Evolutionary conservation across 805 yeast species (phyloP).

Genomic region (Kodamaea nitidulidarum): DNA sequence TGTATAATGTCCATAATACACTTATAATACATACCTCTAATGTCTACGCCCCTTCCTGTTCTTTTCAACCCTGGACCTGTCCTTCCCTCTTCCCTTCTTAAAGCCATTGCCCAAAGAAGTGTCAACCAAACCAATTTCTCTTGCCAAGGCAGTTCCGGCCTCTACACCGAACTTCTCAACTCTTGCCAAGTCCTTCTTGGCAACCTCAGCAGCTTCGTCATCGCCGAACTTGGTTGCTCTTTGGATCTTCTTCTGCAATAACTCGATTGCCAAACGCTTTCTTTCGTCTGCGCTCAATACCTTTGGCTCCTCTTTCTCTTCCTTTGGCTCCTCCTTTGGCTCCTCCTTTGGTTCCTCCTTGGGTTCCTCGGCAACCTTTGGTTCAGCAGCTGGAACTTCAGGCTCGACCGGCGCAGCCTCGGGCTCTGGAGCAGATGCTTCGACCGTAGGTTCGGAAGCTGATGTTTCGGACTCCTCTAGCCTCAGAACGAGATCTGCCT

Average conservation of each 20-base stretch:
- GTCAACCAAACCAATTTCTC: conserved; percentile 57
- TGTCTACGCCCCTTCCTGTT: background rate
- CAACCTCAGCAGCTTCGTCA: conserved; percentile 50
- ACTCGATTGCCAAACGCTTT: conserved; percentile 62
- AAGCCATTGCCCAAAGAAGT: conserved; percentile 23
- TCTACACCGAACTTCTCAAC: conserved; percentile 84
- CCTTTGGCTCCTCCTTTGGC: conserved; percentile 13
- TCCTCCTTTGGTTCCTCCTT: conserved; percentile 14
- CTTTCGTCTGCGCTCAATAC: conserved; percentile 63
- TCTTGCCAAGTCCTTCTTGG: conserved; percentile 62
- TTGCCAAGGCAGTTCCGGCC: conserved; percentile 59
- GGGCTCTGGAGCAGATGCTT: too few relatives aligned
- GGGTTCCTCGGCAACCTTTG: background rate
- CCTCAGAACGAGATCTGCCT: conserved; percentile 69
- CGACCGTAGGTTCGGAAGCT: too few relatives aligned
- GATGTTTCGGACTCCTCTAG: conserved; percentile 53
- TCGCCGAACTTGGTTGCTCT: conserved; percentile 79
- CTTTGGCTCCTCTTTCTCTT: conserved; percentile 33
- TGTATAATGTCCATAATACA: too few relatives aligned
- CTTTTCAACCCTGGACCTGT: conserved; percentile 7
- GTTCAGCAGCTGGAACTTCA: conserved; percentile 11
- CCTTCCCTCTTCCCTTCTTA: conserved; percentile 14
- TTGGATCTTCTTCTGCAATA: conserved; percentile 59
- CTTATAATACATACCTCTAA: too few relatives aligned
- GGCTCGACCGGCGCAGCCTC: conserved; percentile 11